Percentiles rank a stretch among this genome's conserved stretches.
These are phyloP conservation scores for Cylindrotheca fusiformis DNA, from an alignment of 108 stramenopile species.

Conservation along the genomic window DNA sequence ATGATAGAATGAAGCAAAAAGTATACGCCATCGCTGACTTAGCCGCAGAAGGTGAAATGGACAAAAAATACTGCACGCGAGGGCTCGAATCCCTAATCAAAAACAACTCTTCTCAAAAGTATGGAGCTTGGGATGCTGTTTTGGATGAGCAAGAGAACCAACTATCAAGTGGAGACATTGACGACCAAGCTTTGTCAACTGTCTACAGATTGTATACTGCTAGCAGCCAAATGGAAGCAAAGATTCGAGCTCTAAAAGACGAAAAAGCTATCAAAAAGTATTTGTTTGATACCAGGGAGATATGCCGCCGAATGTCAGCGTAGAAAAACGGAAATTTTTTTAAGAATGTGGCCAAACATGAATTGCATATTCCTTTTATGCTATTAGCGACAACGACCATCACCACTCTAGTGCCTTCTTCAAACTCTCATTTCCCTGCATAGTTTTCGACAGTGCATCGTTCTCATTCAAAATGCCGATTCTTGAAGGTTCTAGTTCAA, in stretches of 20 bases:
- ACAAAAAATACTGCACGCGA: slow-evolving; percentile 15
- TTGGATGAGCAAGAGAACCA: slow-evolving; percentile 26
- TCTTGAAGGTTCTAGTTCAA: too few species aligned
- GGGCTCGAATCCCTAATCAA: slow-evolving; percentile 27
- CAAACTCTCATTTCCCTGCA: too few species aligned
- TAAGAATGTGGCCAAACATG: too few species aligned
- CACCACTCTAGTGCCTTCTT: too few species aligned
- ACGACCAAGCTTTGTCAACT: slow-evolving; percentile 21
- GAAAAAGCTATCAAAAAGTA: slow-evolving; percentile 14
- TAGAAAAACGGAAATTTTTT: too few species aligned
- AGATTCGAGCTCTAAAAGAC: slow-evolving; percentile 15
- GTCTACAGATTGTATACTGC: slow-evolving; percentile 12
- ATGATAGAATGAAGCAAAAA: slow-evolving; percentile 15
- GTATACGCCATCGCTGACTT: slow-evolving; percentile 7
- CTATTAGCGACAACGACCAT: too few species aligned
- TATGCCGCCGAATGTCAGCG: slow-evolving; percentile 6
- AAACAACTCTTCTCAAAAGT: background rate
- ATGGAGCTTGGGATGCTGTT: slow-evolving; percentile 18
- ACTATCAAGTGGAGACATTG: slow-evolving; percentile 6
- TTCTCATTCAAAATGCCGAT: too few species aligned
- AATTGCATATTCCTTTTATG: too few species aligned
- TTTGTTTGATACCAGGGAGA: slow-evolving; percentile 7
- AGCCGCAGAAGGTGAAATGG: background rate
- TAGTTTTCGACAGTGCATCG: too few species aligned
- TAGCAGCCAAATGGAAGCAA: slow-evolving; percentile 9